Evolutionary conservation across 176 grass and related monocot genomes (phyloP), one percentile per base, ranked within the genome.

Genomic region (Microstegium vimineum): DNA sequence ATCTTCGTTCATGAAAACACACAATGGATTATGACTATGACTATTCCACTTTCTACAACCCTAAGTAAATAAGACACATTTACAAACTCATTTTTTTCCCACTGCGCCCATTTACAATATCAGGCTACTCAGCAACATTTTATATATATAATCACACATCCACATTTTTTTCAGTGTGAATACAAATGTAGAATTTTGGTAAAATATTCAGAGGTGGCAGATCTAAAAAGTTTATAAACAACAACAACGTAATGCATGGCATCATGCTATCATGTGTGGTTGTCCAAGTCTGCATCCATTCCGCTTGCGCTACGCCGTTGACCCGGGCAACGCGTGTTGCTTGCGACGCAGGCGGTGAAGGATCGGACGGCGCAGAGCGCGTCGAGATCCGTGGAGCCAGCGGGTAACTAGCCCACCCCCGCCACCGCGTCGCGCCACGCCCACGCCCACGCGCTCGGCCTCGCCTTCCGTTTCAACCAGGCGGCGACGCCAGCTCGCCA

Each of bases 391-490:
- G 73, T 76, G 87, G 2, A 6, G 17, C 78, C 30, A 46, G 12
- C 59, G 36, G 45, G 60, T 82, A 23, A 75, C 43, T 76, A 68
- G n/a, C 8, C 8, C 49, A 9, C 6, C 36, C 40, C 18, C 17
- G 5, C 35, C 22, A 69, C 69, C 69, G 69, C 69, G 69, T 73
- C 70, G 70, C 70, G 70, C 69, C 69, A 47, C 67, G 67, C 67
- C n/a, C n/a, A n/a, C n/a, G n/a, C n/a, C 10, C 45, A 22, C 69
- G 60, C 71, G 64, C 80, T 45, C 35, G 57, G 64, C 59, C 51
- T 33, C 27, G 45, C 54, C 36, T 27, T 71, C 62, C 69, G 15
- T 73, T 54, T 63, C 54, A 72, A 30, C 40, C 51, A 31, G 20
- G 23, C 42, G 43, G 52, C 71, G 42, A 41, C 46, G 47, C 42